Percentiles rank a stretch among this genome's conserved stretches.
Conservation (phyloP, 2,329 filamentous ascomycete genomes). For the Alternaria sp. region DNA sequence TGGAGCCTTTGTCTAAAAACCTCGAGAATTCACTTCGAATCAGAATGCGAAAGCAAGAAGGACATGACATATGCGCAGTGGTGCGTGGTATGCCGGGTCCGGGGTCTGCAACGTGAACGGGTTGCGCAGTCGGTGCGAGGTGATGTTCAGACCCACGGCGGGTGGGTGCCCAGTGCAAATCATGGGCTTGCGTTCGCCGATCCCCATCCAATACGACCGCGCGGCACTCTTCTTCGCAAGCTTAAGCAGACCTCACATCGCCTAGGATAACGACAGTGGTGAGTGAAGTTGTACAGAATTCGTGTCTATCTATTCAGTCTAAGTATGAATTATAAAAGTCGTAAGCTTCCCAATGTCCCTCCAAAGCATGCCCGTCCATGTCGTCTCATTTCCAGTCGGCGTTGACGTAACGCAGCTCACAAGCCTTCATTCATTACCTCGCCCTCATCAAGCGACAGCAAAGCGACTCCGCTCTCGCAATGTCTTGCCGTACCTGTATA, state of each 20-base stretch:
- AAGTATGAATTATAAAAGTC: neutral
- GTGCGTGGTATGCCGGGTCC: neutral
- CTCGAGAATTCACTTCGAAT: too few relatives aligned
- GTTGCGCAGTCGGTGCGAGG: neutral
- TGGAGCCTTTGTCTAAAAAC: too few relatives aligned
- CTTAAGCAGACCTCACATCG: constrained; percentile 1
- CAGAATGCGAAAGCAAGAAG: too few relatives aligned
- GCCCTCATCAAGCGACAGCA: constrained; percentile 42
- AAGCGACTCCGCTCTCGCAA: constrained; percentile 66
- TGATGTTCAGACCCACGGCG: neutral
- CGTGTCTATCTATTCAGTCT: neutral
- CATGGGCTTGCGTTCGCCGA: constrained; percentile 9
- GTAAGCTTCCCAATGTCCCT: neutral
- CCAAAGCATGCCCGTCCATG: neutral
- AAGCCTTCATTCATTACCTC: neutral
- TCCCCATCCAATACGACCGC: constrained; percentile 7
- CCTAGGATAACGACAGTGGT: neutral
- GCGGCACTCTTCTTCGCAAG: constrained; percentile 1
- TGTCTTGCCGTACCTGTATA: constrained; percentile 63
- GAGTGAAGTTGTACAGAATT: neutral
- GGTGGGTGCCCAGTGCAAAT: constrained; percentile 5
- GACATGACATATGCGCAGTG: neutral
- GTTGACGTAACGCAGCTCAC: neutral
- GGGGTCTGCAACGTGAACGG: neutral
- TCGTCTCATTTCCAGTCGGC: neutral